Evolutionary conservation across 306 rosid species (phyloP).

Genomic region (Trichosanthes truncata): DNA sequence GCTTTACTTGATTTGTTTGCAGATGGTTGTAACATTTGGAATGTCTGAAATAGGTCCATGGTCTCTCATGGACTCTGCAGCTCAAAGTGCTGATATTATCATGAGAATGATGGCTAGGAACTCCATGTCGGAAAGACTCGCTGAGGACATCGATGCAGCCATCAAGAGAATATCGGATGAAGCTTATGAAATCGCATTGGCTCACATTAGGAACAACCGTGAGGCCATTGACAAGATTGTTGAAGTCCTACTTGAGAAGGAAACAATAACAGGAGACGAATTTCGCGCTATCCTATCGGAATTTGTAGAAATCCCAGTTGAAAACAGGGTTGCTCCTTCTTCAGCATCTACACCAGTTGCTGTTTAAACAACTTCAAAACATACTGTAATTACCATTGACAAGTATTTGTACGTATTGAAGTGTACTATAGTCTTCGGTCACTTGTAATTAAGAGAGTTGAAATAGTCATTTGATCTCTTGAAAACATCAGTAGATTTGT

Average conservation of each 20-base stretch:
- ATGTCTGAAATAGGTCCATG: constrained; percentile 98
- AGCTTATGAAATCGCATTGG: constrained; percentile 75
- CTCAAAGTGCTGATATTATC: constrained; percentile 76
- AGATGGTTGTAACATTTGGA: constrained; percentile 94
- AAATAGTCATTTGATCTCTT: background rate
- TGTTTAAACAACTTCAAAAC: constrained; percentile 32
- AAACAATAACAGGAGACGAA: constrained; percentile 80
- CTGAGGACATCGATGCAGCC: constrained; percentile 84
- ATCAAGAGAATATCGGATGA: constrained; percentile 74
- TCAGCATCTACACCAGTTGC: constrained; percentile 50
- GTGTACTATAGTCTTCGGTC: constrained; percentile 2
- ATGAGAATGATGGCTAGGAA: constrained; percentile 99
- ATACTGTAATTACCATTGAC: constrained; percentile 12
- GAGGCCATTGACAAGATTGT: constrained; percentile 93
- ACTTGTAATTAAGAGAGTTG: background rate
- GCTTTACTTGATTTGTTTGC: constrained; percentile 20
- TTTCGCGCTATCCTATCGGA: constrained; percentile 85
- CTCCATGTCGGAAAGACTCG: constrained; percentile 95
- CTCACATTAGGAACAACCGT: constrained; percentile 84
- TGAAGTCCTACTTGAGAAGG: constrained; percentile 88
- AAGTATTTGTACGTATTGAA: constrained; percentile 1
- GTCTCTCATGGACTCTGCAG: constrained; percentile 80
- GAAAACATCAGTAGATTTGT: background rate
- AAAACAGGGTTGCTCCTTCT: constrained; percentile 64
- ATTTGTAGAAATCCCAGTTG: constrained; percentile 76